Evolutionary conservation across 345 rosid genomes (phyloP), one percentile per base, ranked within the genome.

Genomic region (Durio zibethinus): DNA sequence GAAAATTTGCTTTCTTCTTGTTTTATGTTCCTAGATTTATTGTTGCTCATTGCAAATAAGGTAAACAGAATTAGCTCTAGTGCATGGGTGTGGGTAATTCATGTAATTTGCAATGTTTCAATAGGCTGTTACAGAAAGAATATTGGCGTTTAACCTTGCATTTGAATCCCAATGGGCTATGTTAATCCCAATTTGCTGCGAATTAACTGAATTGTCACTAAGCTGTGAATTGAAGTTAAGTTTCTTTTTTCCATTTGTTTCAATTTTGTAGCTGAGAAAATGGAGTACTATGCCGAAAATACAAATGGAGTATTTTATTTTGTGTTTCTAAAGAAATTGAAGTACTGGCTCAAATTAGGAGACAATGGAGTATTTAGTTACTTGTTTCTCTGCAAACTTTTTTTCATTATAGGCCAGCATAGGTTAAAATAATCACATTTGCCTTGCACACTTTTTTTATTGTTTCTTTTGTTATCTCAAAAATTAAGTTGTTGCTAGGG

Each of bases 81-180:
- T 63, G 43, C 63, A n/a, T n/a, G n/a, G n/a, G n/a, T n/a, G 7
- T 9, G 67, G 31, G 66, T 29, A 53, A 63, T 80, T 71, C 47
- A 5, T 18, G 71, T 73, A 57, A 73, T 18, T 43, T 33, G 65
- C 14, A 71, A 72, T 42, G 35, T 38, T 45, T 40, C 29, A 20
- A 45, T 35, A 61, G 20, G 16, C 15, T 77, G 74, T 76, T 68
- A 64, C 52, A 66, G 61, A 68, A 72, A 36, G 48, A 12, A 48
- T 50, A 68, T 27, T 6, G 31, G 66, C 38, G 65, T 48, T 59
- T 67, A 72, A 40, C 48, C 40, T 2, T 60, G 2, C 12, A 16
- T 68, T 74, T 77, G 54, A 78, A 31, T 68, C 47, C 33, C 14
- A 52, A 27, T 56, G 38, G 25, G 43, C 11, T 69, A 62, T 20